Evolutionary conservation across 306 rosid genomes (phyloP).

Genomic region (Ormosia emarginata): DNA sequence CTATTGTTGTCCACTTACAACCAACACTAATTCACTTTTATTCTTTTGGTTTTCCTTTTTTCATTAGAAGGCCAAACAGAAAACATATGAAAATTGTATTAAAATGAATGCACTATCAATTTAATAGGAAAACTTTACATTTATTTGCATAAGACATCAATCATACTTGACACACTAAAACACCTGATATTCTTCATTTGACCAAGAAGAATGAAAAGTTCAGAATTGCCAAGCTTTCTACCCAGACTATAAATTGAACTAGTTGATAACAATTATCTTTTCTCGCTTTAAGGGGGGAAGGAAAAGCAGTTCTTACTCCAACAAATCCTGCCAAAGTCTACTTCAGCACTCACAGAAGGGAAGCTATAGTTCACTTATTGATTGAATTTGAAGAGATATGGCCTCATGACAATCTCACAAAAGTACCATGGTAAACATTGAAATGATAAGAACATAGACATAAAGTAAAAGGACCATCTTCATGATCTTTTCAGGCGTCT

Average conservation of each 20-base stretch:
- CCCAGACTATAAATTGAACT: background rate
- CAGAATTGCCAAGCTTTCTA: conserved; percentile 9
- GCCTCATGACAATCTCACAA: background rate
- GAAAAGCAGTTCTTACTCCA: background rate
- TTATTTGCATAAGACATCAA: conserved; percentile 5
- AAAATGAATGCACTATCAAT: background rate
- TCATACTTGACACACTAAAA: background rate
- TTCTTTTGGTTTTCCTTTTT: background rate
- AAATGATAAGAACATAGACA: background rate
- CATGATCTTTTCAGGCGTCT: conserved; percentile 9
- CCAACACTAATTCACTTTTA: background rate
- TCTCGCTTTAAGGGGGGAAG: background rate
- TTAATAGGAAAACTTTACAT: background rate
- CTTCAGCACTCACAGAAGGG: background rate
- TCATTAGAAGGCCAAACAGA: background rate
- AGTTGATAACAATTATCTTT: background rate
- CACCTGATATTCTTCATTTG: background rate
- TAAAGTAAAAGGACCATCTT: background rate
- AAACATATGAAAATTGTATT: background rate
- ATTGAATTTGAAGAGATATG: background rate
- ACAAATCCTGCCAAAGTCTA: background rate
- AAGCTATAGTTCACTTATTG: background rate
- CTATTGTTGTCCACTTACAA: background rate
- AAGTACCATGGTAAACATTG: background rate
- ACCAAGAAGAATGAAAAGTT: background rate